phyloP scores from a whole-genome alignment of 139 green algal genomes.

The Limnomonas spitsbergensis region DNA sequence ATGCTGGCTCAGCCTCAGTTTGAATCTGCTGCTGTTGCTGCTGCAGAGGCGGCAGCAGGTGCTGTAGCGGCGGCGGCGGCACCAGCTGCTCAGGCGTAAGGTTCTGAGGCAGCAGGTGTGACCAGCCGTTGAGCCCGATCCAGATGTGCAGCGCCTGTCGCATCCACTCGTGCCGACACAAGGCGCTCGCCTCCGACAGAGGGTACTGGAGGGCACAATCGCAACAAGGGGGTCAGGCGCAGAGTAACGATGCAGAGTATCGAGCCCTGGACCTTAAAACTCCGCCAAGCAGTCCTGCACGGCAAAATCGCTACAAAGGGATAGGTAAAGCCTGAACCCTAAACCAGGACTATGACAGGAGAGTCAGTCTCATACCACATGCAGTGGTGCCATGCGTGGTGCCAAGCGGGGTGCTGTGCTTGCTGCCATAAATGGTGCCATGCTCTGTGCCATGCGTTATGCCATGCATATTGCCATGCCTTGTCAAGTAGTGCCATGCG shows the following conservation, averaged over 20 bases:
- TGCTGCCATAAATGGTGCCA: not conserved
- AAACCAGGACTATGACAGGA: too few species aligned
- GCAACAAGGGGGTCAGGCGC: too few species aligned
- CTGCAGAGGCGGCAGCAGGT: not conserved
- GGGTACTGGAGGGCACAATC: not conserved
- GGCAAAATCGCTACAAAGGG: too few species aligned
- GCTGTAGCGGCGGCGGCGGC: not conserved
- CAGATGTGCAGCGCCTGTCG: not conserved
- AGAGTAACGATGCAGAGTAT: too few species aligned
- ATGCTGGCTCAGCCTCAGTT: too few species aligned
- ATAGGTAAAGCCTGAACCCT: too few species aligned
- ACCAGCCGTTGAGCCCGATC: not conserved
- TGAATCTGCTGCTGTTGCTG: not conserved
- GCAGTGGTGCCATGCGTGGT: too few species aligned
- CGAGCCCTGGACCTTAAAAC: too few species aligned
- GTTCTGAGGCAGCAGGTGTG: not conserved
- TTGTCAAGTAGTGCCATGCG: too few species aligned
- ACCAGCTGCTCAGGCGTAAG: not conserved
- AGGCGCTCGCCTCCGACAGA: not conserved
- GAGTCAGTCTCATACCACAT: too few species aligned
- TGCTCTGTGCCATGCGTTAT: not conserved
- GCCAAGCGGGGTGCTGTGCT: not conserved
- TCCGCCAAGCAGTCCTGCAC: too few species aligned
- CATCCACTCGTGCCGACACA: conserved; percentile 3
- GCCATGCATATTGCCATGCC: not conserved